Conservation (phyloP, 2,329 filamentous ascomycete genomes). For the Colletotrichum gloeosporioides region DNA sequence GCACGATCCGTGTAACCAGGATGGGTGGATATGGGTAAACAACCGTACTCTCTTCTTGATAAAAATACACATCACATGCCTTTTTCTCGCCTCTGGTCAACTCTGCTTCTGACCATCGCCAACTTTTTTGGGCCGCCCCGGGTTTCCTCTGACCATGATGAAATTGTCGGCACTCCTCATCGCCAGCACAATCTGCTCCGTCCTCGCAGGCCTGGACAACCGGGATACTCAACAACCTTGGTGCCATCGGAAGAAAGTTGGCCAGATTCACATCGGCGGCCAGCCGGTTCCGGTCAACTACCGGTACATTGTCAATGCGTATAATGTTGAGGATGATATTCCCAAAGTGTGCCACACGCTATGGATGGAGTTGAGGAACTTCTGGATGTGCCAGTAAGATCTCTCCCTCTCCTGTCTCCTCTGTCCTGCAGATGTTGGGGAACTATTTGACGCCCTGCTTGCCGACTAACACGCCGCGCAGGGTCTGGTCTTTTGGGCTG, state of each 20-base stretch:
- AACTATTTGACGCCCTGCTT: neutral
- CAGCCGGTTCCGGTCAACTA: neutral
- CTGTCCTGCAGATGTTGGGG: neutral
- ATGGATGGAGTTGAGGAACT: neutral
- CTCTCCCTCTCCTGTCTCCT: neutral
- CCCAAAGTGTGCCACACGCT: neutral
- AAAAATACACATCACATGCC: neutral
- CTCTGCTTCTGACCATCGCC: neutral
- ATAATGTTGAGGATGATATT: neutral
- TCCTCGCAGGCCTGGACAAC: neutral
- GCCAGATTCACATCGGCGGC: neutral
- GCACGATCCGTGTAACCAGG: neutral
- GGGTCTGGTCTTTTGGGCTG: neutral
- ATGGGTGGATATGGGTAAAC: neutral
- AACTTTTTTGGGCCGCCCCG: neutral
- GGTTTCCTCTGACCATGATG: neutral
- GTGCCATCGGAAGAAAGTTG: neutral
- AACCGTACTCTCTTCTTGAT: neutral
- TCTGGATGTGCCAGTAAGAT: neutral
- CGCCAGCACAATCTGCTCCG: neutral
- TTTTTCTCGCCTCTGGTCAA: neutral
- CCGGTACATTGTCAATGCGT: neutral
- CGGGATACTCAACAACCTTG: neutral
- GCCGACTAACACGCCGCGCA: neutral
- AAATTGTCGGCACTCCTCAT: neutral